Conservation (phyloP, 2,329 filamentous ascomycete species). For the Claviceps digitariae region DNA sequence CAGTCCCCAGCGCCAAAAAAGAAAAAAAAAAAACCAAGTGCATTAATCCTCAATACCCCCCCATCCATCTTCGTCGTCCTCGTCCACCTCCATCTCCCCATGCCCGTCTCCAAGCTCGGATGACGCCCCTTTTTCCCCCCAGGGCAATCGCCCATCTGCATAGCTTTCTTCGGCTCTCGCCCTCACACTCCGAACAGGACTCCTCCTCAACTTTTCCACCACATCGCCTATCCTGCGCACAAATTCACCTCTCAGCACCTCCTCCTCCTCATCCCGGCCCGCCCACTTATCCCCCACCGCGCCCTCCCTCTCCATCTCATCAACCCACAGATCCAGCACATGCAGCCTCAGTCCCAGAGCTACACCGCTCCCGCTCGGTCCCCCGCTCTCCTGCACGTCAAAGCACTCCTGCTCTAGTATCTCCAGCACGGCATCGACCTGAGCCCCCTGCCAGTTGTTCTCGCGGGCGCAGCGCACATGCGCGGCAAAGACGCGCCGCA, state of each 20-base stretch:
- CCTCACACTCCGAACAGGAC: conserved; percentile 58
- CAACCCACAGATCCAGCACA: conserved; percentile 79
- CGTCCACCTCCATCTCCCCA: conserved; percentile 19
- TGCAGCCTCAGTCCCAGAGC: conserved; percentile 80
- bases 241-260: conserved; percentile 28
- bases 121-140: conserved; percentile 30
- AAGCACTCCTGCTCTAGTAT: conserved; percentile 20
- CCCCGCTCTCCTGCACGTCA: conserved; percentile 25
- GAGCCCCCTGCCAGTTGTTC: conserved; percentile 20
- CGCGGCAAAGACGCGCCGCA: conserved; percentile 64
- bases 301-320: conserved; percentile 67
- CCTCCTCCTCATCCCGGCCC: neutral
- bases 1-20: too few species aligned
- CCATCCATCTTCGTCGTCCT: conserved; percentile 38
- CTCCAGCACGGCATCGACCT: conserved; percentile 14
- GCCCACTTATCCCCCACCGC: conserved; percentile 23
- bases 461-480: conserved; percentile 39
- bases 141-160: conserved; percentile 58
- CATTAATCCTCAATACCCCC: conserved; percentile 51
- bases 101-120: conserved; percentile 16
- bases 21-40: too few species aligned
- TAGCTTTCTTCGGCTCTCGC: conserved; percentile 56
- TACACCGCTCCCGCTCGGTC: conserved; percentile 27
- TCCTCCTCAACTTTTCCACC: conserved; percentile 42
- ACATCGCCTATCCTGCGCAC: conserved; percentile 39